Conservation (phyloP, 139 green algal species). For the Gonium pectorale region DNA sequence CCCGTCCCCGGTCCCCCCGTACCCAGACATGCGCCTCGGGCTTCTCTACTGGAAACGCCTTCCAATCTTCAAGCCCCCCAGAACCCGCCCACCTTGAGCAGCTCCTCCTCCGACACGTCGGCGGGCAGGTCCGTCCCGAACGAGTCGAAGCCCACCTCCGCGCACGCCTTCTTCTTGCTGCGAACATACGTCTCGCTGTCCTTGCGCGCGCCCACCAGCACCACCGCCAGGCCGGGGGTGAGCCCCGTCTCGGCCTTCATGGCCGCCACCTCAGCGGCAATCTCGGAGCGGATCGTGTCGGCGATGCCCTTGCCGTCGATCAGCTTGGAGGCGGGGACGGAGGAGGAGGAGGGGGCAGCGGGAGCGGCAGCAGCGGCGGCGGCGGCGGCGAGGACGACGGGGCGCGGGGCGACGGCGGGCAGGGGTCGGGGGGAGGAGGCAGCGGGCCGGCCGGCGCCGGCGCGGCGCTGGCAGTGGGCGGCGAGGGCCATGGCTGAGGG, state of each 20-base stretch:
- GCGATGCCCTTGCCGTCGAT: slow-evolving; percentile 76
- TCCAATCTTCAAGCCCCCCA: no score
- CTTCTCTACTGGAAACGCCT: no score
- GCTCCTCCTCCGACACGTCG: slow-evolving; percentile 60
- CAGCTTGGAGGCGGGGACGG: slow-evolving; percentile 47
- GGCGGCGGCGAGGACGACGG: neutral
- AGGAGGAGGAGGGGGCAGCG: neutral
- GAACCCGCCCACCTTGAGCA: slow-evolving; percentile 57
- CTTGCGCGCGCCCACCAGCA: slow-evolving; percentile 93
- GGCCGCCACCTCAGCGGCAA: slow-evolving; percentile 75
- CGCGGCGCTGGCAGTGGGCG: slow-evolving; percentile 18
- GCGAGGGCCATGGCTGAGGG: slow-evolving; percentile 2
- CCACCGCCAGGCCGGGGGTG: slow-evolving; percentile 75
- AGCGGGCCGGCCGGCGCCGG: neutral
- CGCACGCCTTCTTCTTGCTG: slow-evolving; percentile 93
- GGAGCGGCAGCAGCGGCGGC: neutral
- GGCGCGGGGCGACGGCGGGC: neutral
- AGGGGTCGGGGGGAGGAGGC: neutral
- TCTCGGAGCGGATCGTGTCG: slow-evolving; percentile 84
- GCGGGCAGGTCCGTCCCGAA: slow-evolving; percentile 71
- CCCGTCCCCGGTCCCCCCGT: no score
- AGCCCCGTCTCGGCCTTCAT: slow-evolving; percentile 64
- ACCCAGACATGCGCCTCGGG: no score
- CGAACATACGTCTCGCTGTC: slow-evolving; percentile 95
- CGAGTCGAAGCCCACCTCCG: slow-evolving; percentile 66